A percentile compares a stretch with the other conserved stretches of the same genome.
Evolutionary conservation across 2,329 filamentous ascomycete genomes (phyloP).

Genomic region (Neofusicoccum laricinum): DNA sequence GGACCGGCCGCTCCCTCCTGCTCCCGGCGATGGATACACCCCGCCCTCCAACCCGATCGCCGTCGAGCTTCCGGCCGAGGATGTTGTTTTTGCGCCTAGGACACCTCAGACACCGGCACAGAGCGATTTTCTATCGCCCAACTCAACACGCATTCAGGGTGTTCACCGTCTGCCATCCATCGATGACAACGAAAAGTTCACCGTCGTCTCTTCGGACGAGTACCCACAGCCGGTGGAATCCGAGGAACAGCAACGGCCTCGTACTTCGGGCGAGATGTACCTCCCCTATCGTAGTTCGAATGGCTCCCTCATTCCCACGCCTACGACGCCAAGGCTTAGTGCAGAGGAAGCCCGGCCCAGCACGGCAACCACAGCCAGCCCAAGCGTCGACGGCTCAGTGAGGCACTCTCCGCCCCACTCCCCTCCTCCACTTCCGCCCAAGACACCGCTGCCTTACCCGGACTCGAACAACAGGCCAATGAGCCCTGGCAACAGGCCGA

Average conservation of each 20-base stretch:
- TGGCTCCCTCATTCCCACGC: conserved; percentile 10
- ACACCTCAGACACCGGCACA: conserved; percentile 20
- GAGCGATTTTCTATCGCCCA: conserved; percentile 43
- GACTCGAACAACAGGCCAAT: background rate
- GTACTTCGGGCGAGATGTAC: background rate
- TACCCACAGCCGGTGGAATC: conserved; percentile 42
- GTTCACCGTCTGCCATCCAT: conserved; percentile 26
- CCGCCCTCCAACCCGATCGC: conserved; percentile 48
- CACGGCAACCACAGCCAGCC: background rate
- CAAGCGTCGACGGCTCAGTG: conserved; percentile 22
- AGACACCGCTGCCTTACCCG: conserved; percentile 33
- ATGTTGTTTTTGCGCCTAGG: conserved; percentile 35
- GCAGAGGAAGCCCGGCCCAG: conserved; percentile 27
- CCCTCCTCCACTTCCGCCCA: conserved; percentile 40
- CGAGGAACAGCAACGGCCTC: conserved; percentile 18
- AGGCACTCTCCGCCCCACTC: conserved; percentile 26
- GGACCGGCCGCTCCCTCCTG: conserved; percentile 25
- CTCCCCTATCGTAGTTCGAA: conserved; percentile 15
- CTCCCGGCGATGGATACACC: conserved; percentile 31
- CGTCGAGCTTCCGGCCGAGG: conserved; percentile 60
- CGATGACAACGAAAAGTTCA: conserved; percentile 69
- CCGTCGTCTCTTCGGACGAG: conserved; percentile 60
- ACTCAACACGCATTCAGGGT: conserved; percentile 37
- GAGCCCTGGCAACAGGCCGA: background rate
- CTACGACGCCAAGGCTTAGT: conserved; percentile 26